Conservation (phyloP, 768 basidiomycete genomes). For the Pholiota microspora region DNA sequence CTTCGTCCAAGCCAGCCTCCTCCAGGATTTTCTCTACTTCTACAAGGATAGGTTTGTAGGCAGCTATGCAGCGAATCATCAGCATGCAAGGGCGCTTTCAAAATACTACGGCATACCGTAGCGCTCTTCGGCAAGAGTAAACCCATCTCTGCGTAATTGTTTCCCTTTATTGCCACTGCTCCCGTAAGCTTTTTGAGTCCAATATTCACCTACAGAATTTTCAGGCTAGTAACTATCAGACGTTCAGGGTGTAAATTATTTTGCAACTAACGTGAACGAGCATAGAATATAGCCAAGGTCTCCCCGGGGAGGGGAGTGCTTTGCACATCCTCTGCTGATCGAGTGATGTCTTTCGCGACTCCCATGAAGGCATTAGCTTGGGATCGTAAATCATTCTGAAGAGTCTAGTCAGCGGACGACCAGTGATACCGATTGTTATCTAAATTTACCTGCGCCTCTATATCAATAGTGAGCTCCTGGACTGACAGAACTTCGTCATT, state of each 20-base stretch:
- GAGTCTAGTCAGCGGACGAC: neutral
- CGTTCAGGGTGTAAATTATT: no score
- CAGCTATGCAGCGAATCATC: constrained; percentile 35
- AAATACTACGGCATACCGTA: constrained; percentile 50
- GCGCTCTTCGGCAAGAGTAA: constrained; percentile 67
- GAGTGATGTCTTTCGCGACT: constrained; percentile 53
- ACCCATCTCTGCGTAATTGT: constrained; percentile 73
- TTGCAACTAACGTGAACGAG: constrained; percentile 74
- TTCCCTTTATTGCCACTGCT: constrained; percentile 72
- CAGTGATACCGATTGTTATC: neutral
- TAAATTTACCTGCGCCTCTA: constrained; percentile 1
- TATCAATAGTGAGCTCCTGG: neutral
- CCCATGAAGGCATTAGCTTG: constrained; percentile 52
- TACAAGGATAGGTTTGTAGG: constrained; percentile 78
- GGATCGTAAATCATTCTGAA: constrained; percentile 30
- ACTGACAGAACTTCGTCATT: neutral
- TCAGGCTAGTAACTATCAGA: no score
- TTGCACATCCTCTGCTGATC: constrained; percentile 63
- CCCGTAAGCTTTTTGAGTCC: constrained; percentile 70
- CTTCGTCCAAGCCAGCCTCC: constrained; percentile 83
- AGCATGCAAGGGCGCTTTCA: neutral
- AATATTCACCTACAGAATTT: constrained; percentile 67
- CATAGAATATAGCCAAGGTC: constrained; percentile 79
- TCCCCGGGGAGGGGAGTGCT: constrained; percentile 86
- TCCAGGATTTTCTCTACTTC: constrained; percentile 82